Conservation (phyloP, 1,139 yeast genomes). For the Scheffersomyces insectosa region DNA sequence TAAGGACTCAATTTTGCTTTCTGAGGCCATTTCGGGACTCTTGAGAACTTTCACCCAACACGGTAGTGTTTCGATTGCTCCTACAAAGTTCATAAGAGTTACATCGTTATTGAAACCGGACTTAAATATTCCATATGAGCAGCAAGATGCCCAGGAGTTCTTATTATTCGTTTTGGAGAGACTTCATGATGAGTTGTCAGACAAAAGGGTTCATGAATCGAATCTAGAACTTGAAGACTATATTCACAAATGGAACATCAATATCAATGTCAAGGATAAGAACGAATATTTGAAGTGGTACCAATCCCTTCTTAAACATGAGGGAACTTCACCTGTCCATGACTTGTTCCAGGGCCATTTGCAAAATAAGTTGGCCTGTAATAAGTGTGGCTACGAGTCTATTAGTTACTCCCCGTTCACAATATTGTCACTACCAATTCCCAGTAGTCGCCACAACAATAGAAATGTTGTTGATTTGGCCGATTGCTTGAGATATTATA, state of each 20-base stretch:
- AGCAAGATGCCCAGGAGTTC: conserved; percentile 80
- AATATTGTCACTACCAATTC: conserved; percentile 68
- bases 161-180: conserved; percentile 64
- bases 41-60: conserved; percentile 48
- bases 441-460: conserved; percentile 29
- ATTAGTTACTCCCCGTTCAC: conserved; percentile 61
- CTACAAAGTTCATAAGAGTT: conserved; percentile 59
- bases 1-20: conserved; percentile 37
- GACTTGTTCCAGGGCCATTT: conserved; percentile 68
- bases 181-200: conserved; percentile 64
- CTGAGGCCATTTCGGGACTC: conserved; percentile 48
- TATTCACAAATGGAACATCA: conserved; percentile 34
- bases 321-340: conserved; percentile 67
- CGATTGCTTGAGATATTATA: conserved; percentile 66
- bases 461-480: conserved; percentile 44
- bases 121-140: conserved; percentile 66
- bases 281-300: conserved; percentile 66
- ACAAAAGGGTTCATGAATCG: conserved; percentile 19
- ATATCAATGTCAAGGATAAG: conserved; percentile 32
- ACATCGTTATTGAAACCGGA: conserved; percentile 61
- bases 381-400: conserved; percentile 61
- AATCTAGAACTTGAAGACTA: conserved; percentile 23
- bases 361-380: conserved; percentile 63
- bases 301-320: conserved; percentile 45
- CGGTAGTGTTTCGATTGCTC: conserved; percentile 65